Conservation (phyloP, 2,329 filamentous ascomycete species). For the Metarhizium robertsii region DNA sequence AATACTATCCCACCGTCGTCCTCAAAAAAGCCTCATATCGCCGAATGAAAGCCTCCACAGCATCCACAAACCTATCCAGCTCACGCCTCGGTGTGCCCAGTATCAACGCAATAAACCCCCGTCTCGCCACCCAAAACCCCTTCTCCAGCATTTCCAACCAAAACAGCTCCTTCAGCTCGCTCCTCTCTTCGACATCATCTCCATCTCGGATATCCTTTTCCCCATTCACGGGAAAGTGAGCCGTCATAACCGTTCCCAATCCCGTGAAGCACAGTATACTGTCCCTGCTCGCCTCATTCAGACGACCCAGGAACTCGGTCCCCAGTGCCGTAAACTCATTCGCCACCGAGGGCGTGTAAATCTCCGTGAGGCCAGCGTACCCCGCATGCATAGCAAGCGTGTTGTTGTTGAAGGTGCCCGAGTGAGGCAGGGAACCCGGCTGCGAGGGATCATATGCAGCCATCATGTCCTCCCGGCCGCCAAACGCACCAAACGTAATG, state of each 20-base stretch:
- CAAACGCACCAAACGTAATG: conserved; percentile 57
- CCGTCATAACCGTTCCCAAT: conserved; percentile 24
- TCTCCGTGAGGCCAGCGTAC: conserved; percentile 23
- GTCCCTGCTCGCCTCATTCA: conserved; percentile 22
- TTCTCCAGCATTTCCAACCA: conserved; percentile 37
- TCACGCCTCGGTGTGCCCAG: too few relatives aligned
- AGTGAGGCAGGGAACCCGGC: conserved; percentile 36
- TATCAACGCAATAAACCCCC: conserved; percentile 31
- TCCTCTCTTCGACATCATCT: conserved; percentile 18
- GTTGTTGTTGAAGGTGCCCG: conserved; percentile 58
- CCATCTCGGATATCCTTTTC: conserved; percentile 5
- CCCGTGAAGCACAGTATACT: conserved; percentile 29
- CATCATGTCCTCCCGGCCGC: conserved; percentile 52
- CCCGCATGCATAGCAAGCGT: conserved; percentile 48
- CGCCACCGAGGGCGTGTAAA: conserved; percentile 25
- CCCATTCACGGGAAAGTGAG: conserved; percentile 26
- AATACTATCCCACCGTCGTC: too few relatives aligned
- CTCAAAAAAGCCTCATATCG: too few relatives aligned
- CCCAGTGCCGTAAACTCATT: conserved; percentile 21
- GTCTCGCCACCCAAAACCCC: conserved; percentile 31
- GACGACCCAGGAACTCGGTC: conserved; percentile 17
- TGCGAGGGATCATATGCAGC: conserved; percentile 41
- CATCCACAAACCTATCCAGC: too few relatives aligned
- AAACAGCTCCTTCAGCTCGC: conserved; percentile 29
- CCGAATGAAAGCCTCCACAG: too few relatives aligned